phyloP scores from a whole-genome alignment of 257 asterid species.

The Lavandula angustifolia region DNA sequence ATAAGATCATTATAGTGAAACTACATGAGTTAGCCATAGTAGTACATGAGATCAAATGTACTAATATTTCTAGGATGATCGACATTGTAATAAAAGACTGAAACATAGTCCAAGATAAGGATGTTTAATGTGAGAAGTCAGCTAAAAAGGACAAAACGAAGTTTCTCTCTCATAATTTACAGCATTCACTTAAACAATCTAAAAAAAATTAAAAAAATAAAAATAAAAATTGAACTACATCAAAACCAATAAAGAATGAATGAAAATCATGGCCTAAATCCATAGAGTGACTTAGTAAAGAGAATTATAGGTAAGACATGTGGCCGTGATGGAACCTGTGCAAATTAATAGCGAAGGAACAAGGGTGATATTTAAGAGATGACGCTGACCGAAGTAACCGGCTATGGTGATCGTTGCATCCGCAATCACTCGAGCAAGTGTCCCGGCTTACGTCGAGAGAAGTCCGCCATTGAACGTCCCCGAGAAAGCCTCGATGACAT shows the following conservation, averaged over 20 bases:
- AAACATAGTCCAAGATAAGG: not conserved
- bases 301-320: slow-evolving; percentile 80
- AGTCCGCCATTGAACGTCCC: slow-evolving; percentile 93
- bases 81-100: too few species aligned
- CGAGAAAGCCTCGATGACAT: slow-evolving; percentile 98
- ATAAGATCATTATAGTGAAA: too few species aligned
- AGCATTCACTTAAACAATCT: slow-evolving; percentile 7
- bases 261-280: slow-evolving; percentile 5
- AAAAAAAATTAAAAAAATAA: slow-evolving; percentile 4
- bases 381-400: slow-evolving; percentile 68
- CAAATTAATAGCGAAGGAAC: slow-evolving; percentile 79
- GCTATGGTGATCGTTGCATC: slow-evolving; percentile 88
- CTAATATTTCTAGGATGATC: too few species aligned
- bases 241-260: slow-evolving; percentile 35
- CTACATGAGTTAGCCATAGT: too few species aligned
- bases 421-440: slow-evolving; percentile 86
- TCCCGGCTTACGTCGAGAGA: slow-evolving; percentile 91
- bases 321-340: slow-evolving; percentile 73
- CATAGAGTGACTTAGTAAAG: slow-evolving; percentile 48
- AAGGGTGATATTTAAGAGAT: slow-evolving; percentile 75
- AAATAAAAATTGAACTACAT: not conserved
- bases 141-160: not conserved
- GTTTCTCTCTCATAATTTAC: slow-evolving; percentile 22
- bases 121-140: not conserved
- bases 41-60: too few species aligned